Evolutionary conservation across 164 flowering plant species (phyloP), one percentile per base, ranked within the genome.

Genomic region (Umbellularia californica): DNA sequence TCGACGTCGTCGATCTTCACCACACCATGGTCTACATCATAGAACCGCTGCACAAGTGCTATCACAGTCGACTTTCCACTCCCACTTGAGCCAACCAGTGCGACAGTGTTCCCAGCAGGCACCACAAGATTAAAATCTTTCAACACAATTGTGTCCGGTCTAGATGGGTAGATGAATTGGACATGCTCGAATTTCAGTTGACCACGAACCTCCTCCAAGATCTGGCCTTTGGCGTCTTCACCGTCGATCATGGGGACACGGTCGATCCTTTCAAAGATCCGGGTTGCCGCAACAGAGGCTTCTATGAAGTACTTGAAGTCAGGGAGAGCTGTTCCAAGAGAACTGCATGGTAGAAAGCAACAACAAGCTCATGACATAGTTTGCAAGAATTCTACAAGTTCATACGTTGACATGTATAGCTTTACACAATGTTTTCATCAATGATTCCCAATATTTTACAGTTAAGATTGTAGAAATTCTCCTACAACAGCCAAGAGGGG

Each of bases 61-160:
- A 95, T 84, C 0, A 84, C 92, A 0, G 99, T 95, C 19, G 99
- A 95, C 76, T 95, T 93, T 1, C 99, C 99, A 55, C 94, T 85
- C 19, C 97, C 99, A 77, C 99, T 95, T 27, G 89, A 87, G 9
- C 99, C 99, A 13, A 95, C 97, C 24, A 95, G 89, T 12, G 97
- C 97, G 1, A 95, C 87, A 0, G 93, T 93, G 47, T 84, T 81
- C 41, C 98, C 97, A 27, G 97, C 90, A 69, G 86, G 89, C 52
- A 93, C 79, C 72, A 72, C 83, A 11, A 95, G 92, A 74, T 74
- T 82, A 80, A 95, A 95, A 55, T 92, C 89, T 55, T 82, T 82
- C 25, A 95, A 91, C n/a, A 92, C 84, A 1, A 79, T 50, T n/a
- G 86, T 70, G 70, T 92, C 93, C 0, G 97, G 95, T 35, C 97